A percentile compares a stretch with the other conserved stretches of the same genome.
phyloP scores from a whole-genome alignment of 1,284 basidiomycete species.

The Ceratobasidium sp. region DNA sequence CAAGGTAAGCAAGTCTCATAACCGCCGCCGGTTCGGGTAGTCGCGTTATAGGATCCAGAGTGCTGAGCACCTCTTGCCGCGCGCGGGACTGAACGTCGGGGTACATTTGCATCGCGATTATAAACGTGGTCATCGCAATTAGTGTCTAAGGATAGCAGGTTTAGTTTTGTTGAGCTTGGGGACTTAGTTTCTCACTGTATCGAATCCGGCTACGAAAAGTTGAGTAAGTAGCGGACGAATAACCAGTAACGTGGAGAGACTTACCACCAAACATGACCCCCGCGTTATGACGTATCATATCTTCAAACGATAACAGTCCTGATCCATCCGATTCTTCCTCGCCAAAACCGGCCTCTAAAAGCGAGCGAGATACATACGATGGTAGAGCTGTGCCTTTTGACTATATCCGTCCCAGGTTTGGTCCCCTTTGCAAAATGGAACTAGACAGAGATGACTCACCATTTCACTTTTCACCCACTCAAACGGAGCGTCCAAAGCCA shows the following conservation, averaged over 20 bases:
- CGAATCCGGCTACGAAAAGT: slow-evolving; percentile 11
- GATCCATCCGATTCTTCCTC: neutral
- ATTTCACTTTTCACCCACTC: slow-evolving; percentile 39
- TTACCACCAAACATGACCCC: slow-evolving; percentile 37
- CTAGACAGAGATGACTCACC: neutral
- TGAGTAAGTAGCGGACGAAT: neutral
- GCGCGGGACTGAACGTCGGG: slow-evolving; percentile 35
- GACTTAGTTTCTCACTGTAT: slow-evolving; percentile 14
- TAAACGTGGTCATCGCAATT: slow-evolving; percentile 15
- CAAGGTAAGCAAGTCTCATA: slow-evolving; percentile 19
- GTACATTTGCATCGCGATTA: slow-evolving; percentile 35
- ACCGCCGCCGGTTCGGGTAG: slow-evolving; percentile 22
- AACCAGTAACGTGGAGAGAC: neutral
- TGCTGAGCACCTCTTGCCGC: slow-evolving; percentile 33
- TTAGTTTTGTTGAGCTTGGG: neutral
- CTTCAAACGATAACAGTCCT: slow-evolving; percentile 7
- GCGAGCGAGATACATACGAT: slow-evolving; percentile 35
- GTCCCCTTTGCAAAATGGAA: neutral
- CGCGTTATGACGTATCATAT: slow-evolving; percentile 16
- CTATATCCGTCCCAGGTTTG: neutral
- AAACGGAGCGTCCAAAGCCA: slow-evolving; percentile 18
- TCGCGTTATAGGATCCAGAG: slow-evolving; percentile 20
- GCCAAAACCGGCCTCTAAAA: slow-evolving; percentile 12
- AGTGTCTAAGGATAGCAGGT: slow-evolving; percentile 1
- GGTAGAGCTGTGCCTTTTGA: slow-evolving; percentile 23